These are phyloP conservation scores for Sedum album DNA, from an alignment of 164 flowering plant species.

Conservation along the genomic window DNA sequence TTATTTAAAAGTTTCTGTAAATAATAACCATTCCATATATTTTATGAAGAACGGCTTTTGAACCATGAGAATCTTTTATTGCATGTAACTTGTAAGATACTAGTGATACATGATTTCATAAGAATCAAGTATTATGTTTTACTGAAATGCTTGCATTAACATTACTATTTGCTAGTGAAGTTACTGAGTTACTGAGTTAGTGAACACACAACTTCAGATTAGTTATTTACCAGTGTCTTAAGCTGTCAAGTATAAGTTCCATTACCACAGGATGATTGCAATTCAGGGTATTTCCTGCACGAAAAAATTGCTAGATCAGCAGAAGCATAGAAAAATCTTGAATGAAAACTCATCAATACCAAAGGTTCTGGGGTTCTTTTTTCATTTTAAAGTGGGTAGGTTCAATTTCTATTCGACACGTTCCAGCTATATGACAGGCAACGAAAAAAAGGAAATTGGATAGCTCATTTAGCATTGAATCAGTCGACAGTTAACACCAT, in stretches of 20 bases:
- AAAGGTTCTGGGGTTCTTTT: not conserved
- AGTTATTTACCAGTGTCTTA: conserved; percentile 79
- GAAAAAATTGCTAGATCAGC: too few species aligned
- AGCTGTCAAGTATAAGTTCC: conserved; percentile 91
- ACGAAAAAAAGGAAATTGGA: not conserved
- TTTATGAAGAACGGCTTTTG: not conserved
- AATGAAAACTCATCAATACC: not conserved
- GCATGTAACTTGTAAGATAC: not conserved
- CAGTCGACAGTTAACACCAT: not conserved
- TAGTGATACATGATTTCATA: not conserved
- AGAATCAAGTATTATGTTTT: not conserved
- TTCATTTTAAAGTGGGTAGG: not conserved
- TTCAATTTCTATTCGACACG: not conserved
- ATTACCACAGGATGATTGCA: conserved; percentile 97
- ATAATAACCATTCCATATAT: not conserved
- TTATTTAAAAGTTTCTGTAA: not conserved
- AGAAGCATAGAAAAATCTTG: not conserved
- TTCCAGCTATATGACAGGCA: not conserved
- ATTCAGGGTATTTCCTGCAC: conserved; percentile 83
- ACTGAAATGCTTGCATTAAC: not conserved
- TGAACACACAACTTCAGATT: not conserved
- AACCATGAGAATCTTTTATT: not conserved
- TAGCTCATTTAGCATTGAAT: not conserved
- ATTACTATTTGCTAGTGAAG: too few species aligned
- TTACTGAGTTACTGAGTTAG: not conserved